Evolutionary conservation across 371 early-diverging fungal genomes (phyloP).

Genomic region (Syncephalastrum contaminatum): DNA sequence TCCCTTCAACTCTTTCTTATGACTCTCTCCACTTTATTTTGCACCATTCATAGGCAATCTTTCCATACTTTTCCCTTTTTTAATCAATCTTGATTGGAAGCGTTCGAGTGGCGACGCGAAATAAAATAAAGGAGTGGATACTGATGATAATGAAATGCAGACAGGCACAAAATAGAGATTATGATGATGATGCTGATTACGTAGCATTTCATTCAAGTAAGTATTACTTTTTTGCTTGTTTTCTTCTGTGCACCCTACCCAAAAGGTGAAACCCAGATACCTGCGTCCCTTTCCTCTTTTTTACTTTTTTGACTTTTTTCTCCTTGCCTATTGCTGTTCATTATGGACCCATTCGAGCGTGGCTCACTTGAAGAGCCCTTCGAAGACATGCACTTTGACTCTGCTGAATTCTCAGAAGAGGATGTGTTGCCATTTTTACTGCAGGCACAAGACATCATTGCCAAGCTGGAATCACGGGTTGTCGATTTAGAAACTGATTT

Average conservation of each 20-base stretch:
- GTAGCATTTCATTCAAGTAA: too few relatives aligned
- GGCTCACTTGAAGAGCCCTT: constrained; percentile 3
- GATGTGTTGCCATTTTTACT: constrained; percentile 54
- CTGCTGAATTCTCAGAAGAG: constrained; percentile 40
- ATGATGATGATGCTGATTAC: too few relatives aligned
- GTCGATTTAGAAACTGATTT: constrained; percentile 54
- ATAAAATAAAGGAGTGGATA: too few relatives aligned
- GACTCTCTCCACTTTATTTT: too few relatives aligned
- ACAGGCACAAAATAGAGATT: too few relatives aligned
- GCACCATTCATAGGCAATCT: too few relatives aligned
- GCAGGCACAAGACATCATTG: constrained; percentile 57
- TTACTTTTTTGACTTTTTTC: constrained; percentile 3
- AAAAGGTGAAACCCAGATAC: constrained; percentile 1
- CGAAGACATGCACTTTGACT: constrained; percentile 15
- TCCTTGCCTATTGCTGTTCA: not conserved
- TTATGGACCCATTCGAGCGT: constrained; percentile 1
- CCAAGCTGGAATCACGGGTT: constrained; percentile 54
- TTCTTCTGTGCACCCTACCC: constrained; percentile 1
- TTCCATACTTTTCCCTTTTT: too few relatives aligned
- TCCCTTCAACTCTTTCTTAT: too few relatives aligned
- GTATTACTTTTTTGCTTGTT: too few relatives aligned
- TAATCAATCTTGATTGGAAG: too few relatives aligned
- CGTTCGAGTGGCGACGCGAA: too few relatives aligned
- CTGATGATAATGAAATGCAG: too few relatives aligned
- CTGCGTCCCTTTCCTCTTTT: not conserved